Percentiles rank a stretch among this genome's conserved stretches.
phyloP scores from a whole-genome alignment of 768 basidiomycete species.

The Leucocoprinus leucothites region DNA sequence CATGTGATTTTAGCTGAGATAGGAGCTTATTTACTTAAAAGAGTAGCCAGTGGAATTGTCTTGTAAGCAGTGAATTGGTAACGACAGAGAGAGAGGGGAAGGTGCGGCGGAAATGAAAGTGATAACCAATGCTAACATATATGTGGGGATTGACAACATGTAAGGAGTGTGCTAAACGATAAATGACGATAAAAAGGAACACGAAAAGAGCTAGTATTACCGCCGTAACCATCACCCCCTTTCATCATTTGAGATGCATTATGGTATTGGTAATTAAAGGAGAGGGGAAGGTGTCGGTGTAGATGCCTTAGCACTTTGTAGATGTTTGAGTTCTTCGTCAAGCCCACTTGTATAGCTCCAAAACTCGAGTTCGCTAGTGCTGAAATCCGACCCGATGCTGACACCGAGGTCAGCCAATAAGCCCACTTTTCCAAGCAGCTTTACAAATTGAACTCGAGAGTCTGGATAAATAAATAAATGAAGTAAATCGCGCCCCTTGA shows the following conservation, averaged over 20 bases:
- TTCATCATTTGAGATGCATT: not conserved
- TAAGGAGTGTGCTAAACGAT: no score
- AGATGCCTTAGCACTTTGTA: not conserved
- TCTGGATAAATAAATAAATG: slow-evolving; percentile 69
- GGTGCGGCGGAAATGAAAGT: no score
- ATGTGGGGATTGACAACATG: no score
- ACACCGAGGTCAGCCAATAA: slow-evolving; percentile 35
- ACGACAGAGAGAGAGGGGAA: no score
- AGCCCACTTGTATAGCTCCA: slow-evolving; percentile 55
- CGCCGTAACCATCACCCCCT: not conserved
- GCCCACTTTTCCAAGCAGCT: slow-evolving; percentile 46
- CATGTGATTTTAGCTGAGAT: slow-evolving; percentile 4
- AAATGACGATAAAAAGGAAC: not conserved
- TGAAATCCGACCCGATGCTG: slow-evolving; percentile 25
- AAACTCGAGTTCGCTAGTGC: slow-evolving; percentile 52
- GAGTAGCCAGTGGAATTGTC: no score
- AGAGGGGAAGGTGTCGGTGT: not conserved
- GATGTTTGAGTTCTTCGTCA: slow-evolving; percentile 11
- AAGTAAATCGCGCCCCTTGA: slow-evolving; percentile 55
- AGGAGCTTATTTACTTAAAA: not conserved
- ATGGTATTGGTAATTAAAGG: no score
- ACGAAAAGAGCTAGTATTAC: not conserved
- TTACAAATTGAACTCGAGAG: slow-evolving; percentile 65
- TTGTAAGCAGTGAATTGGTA: no score
- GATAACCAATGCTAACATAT: no score